Evolutionary conservation across 2,329 filamentous ascomycete genomes (phyloP).

Genomic region (Sarocladium strictum): DNA sequence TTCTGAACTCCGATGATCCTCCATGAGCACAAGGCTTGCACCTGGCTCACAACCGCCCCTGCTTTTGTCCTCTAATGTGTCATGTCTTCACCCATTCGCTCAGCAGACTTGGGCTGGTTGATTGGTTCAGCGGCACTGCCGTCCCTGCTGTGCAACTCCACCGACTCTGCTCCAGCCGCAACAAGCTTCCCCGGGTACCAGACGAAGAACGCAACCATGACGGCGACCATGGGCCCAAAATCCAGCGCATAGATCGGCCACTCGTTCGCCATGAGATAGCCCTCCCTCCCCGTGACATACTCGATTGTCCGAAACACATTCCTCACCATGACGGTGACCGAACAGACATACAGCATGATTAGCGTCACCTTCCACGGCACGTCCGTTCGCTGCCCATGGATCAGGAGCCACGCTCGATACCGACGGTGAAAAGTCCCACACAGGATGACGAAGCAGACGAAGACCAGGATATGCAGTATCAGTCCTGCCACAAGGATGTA

Average conservation of each 20-base stretch:
- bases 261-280: slow-evolving; percentile 20
- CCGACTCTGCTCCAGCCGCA: neutral
- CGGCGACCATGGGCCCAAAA: neutral
- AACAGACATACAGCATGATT: slow-evolving; percentile 16
- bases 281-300: slow-evolving; percentile 27
- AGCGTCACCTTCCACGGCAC: slow-evolving; percentile 22
- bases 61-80: neutral
- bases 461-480: neutral
- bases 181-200: slow-evolving; percentile 2
- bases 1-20: too few species aligned
- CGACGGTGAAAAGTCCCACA: neutral
- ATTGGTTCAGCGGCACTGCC: neutral
- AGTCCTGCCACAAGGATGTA: slow-evolving; percentile 1
- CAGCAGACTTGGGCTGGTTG: neutral
- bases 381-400: neutral
- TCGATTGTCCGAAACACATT: slow-evolving; percentile 34
- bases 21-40: too few species aligned
- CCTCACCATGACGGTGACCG: slow-evolving; percentile 30
- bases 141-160: neutral
- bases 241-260: slow-evolving; percentile 1
- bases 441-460: neutral
- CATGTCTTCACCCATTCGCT: neutral
- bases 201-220: neutral
- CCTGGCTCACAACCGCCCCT: too few species aligned
- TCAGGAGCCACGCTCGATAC: neutral